Percentiles rank a stretch among this genome's conserved stretches.
Conservation (phyloP, 192 early-diverging fungal genomes). For the Backusella westeae region DNA sequence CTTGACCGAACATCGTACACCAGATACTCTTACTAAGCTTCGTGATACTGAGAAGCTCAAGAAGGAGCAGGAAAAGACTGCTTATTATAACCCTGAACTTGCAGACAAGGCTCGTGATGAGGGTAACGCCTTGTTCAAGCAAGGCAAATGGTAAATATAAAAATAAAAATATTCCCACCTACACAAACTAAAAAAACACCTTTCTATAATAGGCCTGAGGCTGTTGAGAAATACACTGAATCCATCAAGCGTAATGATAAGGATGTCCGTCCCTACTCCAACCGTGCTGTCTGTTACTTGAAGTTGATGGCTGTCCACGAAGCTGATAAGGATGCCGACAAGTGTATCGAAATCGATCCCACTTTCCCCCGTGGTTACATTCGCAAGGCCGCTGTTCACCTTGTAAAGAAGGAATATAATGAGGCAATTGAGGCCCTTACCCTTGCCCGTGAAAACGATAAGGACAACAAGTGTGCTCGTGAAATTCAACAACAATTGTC, state of each 20-base stretch:
- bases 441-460: conserved; percentile 74
- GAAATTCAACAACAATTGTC: conserved; percentile 82
- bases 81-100: conserved; percentile 80
- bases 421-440: conserved; percentile 82
- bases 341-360: conserved; percentile 80
- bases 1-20: conserved; percentile 91
- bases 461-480: conserved; percentile 75
- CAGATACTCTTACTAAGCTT: conserved; percentile 87
- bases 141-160: conserved; percentile 60
- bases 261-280: conserved; percentile 90
- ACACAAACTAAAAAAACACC: no score
- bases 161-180: background rate
- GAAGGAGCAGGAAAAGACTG: conserved; percentile 76
- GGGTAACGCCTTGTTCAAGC: conserved; percentile 94
- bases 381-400: conserved; percentile 90
- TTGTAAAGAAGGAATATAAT: conserved; percentile 85
- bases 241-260: conserved; percentile 94
- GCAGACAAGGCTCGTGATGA: conserved; percentile 89
- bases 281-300: conserved; percentile 94
- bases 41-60: conserved; percentile 84
- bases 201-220: conserved; percentile 49
- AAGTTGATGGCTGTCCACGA: conserved; percentile 94
- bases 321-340: conserved; percentile 94
- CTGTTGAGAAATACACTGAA: conserved; percentile 92
- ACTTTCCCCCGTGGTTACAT: conserved; percentile 93